phyloP scores from a whole-genome alignment of 805 yeast species.

The Scheffersomyces coipomensis region DNA sequence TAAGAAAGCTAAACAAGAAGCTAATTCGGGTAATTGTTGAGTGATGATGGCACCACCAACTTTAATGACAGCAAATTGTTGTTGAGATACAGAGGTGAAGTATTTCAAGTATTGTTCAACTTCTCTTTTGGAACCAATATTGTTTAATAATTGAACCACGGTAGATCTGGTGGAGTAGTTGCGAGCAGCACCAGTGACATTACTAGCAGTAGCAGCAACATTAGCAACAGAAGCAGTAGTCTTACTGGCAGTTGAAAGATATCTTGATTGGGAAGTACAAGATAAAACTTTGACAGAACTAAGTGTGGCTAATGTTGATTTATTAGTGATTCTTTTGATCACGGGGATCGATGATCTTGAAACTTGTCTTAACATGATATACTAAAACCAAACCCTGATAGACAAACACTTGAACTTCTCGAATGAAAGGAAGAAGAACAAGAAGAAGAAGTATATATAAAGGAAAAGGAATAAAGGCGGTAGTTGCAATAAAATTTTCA shows the following conservation, averaged over 20 bases:
- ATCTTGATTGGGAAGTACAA: neutral
- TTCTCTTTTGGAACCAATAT: constrained; percentile 95
- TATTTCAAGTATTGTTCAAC: constrained; percentile 96
- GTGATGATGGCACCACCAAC: constrained; percentile 99
- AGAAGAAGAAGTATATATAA: neutral
- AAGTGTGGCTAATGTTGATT: neutral
- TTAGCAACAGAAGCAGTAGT: neutral
- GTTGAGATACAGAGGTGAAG: constrained; percentile 93
- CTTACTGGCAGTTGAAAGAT: neutral
- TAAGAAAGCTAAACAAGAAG: constrained; percentile 91
- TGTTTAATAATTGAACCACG: constrained; percentile 90
- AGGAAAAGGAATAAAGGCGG: neutral
- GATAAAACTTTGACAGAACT: neutral
- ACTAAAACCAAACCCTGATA: no score
- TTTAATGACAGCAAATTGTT: constrained; percentile 96
- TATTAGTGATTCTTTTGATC: constrained; percentile 3
- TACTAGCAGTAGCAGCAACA: neutral
- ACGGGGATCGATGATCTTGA: constrained; percentile 5
- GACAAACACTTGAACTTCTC: neutral
- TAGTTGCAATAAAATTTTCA: constrained; percentile 7
- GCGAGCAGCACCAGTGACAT: neutral
- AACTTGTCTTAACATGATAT: constrained; percentile 19
- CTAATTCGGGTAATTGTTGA: constrained; percentile 87
- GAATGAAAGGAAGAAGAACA: neutral
- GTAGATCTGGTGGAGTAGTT: constrained; percentile 79